Base-by-base conservation (phyloP, 2,329 filamentous ascomycete species). In the Pseudocercospora fijiensis region DNA sequence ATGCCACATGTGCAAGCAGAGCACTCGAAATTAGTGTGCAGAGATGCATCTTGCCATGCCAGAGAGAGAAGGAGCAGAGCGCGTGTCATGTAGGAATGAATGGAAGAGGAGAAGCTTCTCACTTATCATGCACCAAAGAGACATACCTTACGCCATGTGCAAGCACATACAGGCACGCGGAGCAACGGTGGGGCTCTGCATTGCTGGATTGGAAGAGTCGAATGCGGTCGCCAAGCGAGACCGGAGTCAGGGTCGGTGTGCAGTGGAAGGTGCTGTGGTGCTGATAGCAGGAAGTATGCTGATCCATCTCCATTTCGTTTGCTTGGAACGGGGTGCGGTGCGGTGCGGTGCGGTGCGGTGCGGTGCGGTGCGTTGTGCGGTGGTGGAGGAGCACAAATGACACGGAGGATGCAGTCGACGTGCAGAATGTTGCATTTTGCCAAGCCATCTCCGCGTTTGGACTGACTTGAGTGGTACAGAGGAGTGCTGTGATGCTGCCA, bases 261-360 rank as follows among this genome's bases (percentile, higher is more conserved):
- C 52, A 57, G 60, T 62, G 56, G 24, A 55, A 28, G 22, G 27
- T 52, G 49, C n/a, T 24, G 20, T 22, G 22, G 27, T 52, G 49
- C n/a, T 24, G 20, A n/a, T 52, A 53, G 24, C 22, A 20, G 27
- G 52, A 33, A 28, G 53, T 55, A 59, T 55, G 28, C 24, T 57
- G 10, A 49, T 55, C 18, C 61, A 63, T 63, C 56, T 58, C 60
- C 61, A 57, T 60, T 56, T 63, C 49, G 37, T 56, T 27, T 49
- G 56, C 56, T 28, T 63, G 61, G 61, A 24, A 47, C 43, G 33
- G 33, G 45, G 24, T 49, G 8, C 45, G 16, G 45, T 49, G n/a
- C n/a, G n/a, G 16, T 52, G 49, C 49, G 49, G n/a, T n/a, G n/a
- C n/a, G n/a, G n/a, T n/a, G n/a, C n/a, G n/a, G 16, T 52, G 49